A percentile compares a stretch with the other conserved stretches of the same genome.
These are phyloP conservation scores for Ceratocystis alfenasii DNA, from an alignment of 2,329 filamentous ascomycete genomes.

Conservation along the genomic window DNA sequence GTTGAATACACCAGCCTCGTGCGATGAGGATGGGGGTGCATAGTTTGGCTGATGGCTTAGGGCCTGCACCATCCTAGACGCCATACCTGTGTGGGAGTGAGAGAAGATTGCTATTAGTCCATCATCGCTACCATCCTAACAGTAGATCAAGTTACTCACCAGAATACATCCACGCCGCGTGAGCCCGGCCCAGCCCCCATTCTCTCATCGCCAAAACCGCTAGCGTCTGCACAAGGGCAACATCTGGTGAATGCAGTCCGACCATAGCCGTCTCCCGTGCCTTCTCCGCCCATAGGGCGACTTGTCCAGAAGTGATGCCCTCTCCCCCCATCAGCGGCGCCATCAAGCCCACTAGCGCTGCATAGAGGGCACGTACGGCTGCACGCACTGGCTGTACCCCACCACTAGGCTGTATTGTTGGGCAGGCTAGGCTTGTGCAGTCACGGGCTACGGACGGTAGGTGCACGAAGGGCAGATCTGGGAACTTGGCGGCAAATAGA, in stretches of 20 bases:
- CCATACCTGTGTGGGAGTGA: slow-evolving; percentile 10
- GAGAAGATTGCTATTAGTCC: background rate
- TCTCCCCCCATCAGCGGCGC: slow-evolving; percentile 8
- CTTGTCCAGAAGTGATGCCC: background rate
- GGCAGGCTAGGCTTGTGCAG: background rate
- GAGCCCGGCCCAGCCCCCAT: slow-evolving; percentile 4
- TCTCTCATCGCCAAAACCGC: slow-evolving; percentile 10
- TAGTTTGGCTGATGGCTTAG: background rate
- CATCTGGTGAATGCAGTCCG: background rate
- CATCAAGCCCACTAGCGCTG: slow-evolving; percentile 7
- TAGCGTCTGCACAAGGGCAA: slow-evolving; percentile 7
- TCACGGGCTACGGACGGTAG: slow-evolving; percentile 6
- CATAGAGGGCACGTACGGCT: background rate
- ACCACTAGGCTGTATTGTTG: background rate
- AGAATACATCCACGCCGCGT: slow-evolving; percentile 16
- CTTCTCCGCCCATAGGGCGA: background rate
- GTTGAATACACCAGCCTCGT: slow-evolving; percentile 13
- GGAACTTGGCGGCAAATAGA: slow-evolving; percentile 12
- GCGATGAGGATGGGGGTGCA: background rate
- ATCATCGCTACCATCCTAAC: background rate
- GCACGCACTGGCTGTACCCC: background rate
- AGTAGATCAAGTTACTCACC: background rate
- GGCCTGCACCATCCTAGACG: slow-evolving; percentile 12
- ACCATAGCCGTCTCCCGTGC: slow-evolving; percentile 12
- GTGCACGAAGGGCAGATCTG: slow-evolving; percentile 14